Base-by-base conservation (phyloP, 2,329 filamentous ascomycete species). In the Cytospora paraplurivora region DNA sequence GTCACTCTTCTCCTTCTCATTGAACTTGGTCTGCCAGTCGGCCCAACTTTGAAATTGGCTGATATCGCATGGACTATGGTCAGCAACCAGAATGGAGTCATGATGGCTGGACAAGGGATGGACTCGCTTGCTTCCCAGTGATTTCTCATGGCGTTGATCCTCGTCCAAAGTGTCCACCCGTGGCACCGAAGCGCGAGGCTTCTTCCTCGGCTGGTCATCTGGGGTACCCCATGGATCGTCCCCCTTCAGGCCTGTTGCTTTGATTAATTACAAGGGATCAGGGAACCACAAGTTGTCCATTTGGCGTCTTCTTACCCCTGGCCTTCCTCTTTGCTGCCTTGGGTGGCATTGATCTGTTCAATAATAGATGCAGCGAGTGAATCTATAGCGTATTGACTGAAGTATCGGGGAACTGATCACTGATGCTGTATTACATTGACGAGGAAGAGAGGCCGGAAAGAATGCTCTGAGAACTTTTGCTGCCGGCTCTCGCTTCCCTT, bases 1-100 rank as follows among this genome's bases (percentile, higher is more conserved):
- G 51, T 69, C 67, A 41, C 54, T 59, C 55, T 34, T 64, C 52
- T 67, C 61, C 67, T 69, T 69, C 65, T 70, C 62, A 53, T 67
- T 58, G 54, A 66, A 66, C 21, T 51, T 66, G 34, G 41, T 62
- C 57, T 66, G 64, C 64, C 64, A 66, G 19, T 53, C 64, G 17
- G 55, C 49, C 64, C 64, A 66, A 33, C 53, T 41, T 19, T 56
- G 51, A 12, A 51, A 49, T 10, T 62, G 62, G 38, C 64, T 66
- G 56, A 10, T 17, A 8, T 7, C n/a, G 32, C 12, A 33, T 8
- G 58, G 1, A 19, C 7, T 7, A 34, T 21, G 7, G 8, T 60
- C 41, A 56, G 62, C 51, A 44, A 12, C n/a, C 32, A 7, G 19
- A n/a, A 19, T 17, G 1, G 13, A 32, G 21, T 21, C n/a, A 35